Conservation (phyloP, 2,329 filamentous ascomycete species). For the Pyrenophora seminiperda region DNA sequence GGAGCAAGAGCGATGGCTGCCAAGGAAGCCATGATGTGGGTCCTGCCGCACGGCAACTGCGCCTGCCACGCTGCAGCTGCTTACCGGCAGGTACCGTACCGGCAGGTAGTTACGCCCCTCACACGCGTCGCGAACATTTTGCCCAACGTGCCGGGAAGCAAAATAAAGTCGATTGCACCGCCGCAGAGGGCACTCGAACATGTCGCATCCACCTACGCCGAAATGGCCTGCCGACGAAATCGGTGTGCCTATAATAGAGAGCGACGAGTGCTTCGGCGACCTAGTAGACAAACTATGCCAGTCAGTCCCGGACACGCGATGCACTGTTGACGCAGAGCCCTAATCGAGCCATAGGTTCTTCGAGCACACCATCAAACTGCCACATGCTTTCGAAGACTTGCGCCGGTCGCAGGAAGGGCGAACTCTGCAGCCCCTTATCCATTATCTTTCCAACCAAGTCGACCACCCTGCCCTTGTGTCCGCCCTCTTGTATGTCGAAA, state of each 20-base stretch:
- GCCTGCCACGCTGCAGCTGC: too few species aligned
- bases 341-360: conserved; percentile 44
- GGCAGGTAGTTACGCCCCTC: conserved; percentile 11
- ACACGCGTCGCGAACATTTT: conserved; percentile 15
- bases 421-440: conserved; percentile 64
- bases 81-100: too few species aligned
- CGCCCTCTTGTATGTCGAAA: conserved; percentile 67
- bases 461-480: conserved; percentile 74
- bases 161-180: conserved; percentile 10
- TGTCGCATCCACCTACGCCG: conserved; percentile 39
- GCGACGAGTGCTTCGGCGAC: conserved; percentile 65
- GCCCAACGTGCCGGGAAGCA: conserved; percentile 6
- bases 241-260: conserved; percentile 62
- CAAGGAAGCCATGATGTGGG: conserved; percentile 28
- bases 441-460: conserved; percentile 66
- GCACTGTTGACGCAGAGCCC: conserved; percentile 8
- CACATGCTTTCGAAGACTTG: conserved; percentile 75
- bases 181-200: conserved; percentile 14
- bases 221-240: conserved; percentile 35
- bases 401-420: conserved; percentile 67
- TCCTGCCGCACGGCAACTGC: conserved; percentile 2
- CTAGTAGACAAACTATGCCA: conserved; percentile 70
- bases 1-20: conserved; percentile 11
- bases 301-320: conserved; percentile 22
- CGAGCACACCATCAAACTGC: conserved; percentile 65